phyloP scores from a whole-genome alignment of 2,329 filamentous ascomycete species.

The Chaetomiaceae sp. region DNA sequence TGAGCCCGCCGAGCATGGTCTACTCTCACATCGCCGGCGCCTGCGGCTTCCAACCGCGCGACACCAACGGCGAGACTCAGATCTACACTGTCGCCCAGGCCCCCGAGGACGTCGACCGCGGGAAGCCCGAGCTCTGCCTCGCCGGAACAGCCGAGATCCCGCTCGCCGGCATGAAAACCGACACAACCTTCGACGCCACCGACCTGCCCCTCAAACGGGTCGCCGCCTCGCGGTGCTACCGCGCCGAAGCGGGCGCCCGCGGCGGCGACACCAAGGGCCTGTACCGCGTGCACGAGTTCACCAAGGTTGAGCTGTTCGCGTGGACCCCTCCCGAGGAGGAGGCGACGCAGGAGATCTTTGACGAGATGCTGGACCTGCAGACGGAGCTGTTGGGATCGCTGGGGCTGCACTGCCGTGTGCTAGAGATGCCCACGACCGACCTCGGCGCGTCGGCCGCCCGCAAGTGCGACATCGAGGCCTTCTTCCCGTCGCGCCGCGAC shows the following conservation, averaged over 20 bases:
- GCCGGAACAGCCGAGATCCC: conserved; percentile 93
- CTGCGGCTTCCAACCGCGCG: conserved; percentile 91
- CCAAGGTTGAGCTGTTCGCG: conserved; percentile 95
- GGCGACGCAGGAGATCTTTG: conserved; percentile 58
- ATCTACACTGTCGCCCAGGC: conserved; percentile 74
- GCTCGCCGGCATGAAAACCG: conserved; percentile 83
- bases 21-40: conserved; percentile 87
- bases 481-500: conserved; percentile 73
- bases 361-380: conserved; percentile 84
- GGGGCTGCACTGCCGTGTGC: conserved; percentile 76
- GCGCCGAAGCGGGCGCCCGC: conserved; percentile 86
- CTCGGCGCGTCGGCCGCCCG: conserved; percentile 81
- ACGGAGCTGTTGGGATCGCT: conserved; percentile 74
- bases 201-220: conserved; percentile 74
- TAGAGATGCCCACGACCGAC: conserved; percentile 88
- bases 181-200: conserved; percentile 57
- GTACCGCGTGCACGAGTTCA: conserved; percentile 97
- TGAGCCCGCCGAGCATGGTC: conserved; percentile 82
- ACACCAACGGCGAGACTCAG: conserved; percentile 86
- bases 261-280: conserved; percentile 90
- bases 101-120: conserved; percentile 54
- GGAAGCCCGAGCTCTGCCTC: conserved; percentile 67
- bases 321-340: conserved; percentile 64
- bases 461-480: conserved; percentile 91
- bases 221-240: conserved; percentile 86